Evolutionary conservation across 2,329 filamentous ascomycete species (phyloP).

Genomic region (Penicillium sp.): DNA sequence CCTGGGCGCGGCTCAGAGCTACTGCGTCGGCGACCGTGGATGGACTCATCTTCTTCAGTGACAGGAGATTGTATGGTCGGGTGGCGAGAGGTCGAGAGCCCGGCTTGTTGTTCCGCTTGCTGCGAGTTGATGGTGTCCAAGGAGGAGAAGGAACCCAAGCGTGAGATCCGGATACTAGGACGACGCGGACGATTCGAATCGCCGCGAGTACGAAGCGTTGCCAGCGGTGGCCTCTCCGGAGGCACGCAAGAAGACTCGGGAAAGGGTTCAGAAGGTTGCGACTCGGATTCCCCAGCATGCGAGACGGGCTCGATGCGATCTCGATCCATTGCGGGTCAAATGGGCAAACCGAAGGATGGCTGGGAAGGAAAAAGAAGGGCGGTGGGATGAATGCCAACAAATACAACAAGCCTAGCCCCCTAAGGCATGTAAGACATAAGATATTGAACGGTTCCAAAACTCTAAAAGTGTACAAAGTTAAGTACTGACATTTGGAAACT

Average conservation of each 20-base stretch:
- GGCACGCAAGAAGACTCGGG: neutral
- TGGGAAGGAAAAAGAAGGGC: neutral
- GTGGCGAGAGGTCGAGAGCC: slow-evolving; percentile 17
- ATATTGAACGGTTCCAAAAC: neutral
- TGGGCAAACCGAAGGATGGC: neutral
- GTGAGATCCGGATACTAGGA: slow-evolving; percentile 33
- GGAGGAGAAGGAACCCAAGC: slow-evolving; percentile 18
- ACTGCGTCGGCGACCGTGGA: slow-evolving; percentile 38
- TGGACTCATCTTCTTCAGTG: slow-evolving; percentile 27
- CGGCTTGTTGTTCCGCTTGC: slow-evolving; percentile 11
- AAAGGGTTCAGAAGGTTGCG: slow-evolving; percentile 13
- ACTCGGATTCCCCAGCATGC: slow-evolving; percentile 8
- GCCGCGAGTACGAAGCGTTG: slow-evolving; percentile 20
- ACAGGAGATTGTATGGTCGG: slow-evolving; percentile 15
- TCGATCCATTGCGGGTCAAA: slow-evolving; percentile 34
- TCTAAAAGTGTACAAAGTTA: too few relatives aligned
- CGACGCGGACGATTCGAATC: slow-evolving; percentile 27
- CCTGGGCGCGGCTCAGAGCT: slow-evolving; percentile 41
- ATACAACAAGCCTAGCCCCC: too few relatives aligned
- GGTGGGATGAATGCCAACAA: neutral
- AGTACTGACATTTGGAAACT: too few relatives aligned
- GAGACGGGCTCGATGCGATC: slow-evolving; percentile 38
- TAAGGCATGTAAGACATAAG: neutral
- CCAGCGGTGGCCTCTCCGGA: slow-evolving; percentile 13
- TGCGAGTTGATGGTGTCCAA: slow-evolving; percentile 13